Percentiles rank a stretch among this genome's conserved stretches.
phyloP scores from a whole-genome alignment of 176 grass and related monocot species.

The Phoenix dactylifera region DNA sequence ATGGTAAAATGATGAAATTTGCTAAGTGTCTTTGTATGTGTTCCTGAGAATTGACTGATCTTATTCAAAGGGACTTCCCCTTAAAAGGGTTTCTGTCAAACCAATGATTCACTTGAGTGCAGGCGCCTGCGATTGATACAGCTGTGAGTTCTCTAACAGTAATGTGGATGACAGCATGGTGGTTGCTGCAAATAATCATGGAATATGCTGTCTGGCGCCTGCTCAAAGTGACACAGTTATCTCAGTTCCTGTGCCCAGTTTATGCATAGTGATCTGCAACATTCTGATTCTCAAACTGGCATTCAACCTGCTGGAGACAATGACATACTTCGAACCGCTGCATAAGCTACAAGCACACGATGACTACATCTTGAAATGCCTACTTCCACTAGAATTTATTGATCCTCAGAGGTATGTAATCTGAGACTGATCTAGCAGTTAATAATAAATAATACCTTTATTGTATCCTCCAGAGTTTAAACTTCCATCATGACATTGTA shows the following conservation, averaged over 20 bases:
- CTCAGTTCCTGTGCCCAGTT: background rate
- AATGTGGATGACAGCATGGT: conserved; percentile 99
- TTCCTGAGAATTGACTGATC: too few species aligned
- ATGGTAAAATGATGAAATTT: too few species aligned
- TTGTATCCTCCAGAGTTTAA: too few species aligned
- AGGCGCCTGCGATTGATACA: conserved; percentile 89
- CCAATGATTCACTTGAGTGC: background rate
- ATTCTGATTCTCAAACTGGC: conserved; percentile 13
- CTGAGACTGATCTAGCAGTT: too few species aligned
- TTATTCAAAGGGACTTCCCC: too few species aligned
- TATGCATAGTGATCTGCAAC: background rate
- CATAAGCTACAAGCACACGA: conserved; percentile 93
- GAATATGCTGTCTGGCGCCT: conserved; percentile 93
- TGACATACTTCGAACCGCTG: conserved; percentile 59
- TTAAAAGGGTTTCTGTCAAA: background rate
- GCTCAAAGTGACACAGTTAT: conserved; percentile 60
- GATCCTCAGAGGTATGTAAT: conserved; percentile 60
- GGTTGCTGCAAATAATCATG: conserved; percentile 85
- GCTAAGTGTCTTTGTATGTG: too few species aligned
- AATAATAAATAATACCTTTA: too few species aligned
- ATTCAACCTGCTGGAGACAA: conserved; percentile 35
- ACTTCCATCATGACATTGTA: too few species aligned
- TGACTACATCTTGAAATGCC: conserved; percentile 78
- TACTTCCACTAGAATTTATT: conserved; percentile 88
- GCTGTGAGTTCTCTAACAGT: conserved; percentile 77